Conservation (phyloP, 768 basidiomycete genomes). For the Boletellus sp. region DNA sequence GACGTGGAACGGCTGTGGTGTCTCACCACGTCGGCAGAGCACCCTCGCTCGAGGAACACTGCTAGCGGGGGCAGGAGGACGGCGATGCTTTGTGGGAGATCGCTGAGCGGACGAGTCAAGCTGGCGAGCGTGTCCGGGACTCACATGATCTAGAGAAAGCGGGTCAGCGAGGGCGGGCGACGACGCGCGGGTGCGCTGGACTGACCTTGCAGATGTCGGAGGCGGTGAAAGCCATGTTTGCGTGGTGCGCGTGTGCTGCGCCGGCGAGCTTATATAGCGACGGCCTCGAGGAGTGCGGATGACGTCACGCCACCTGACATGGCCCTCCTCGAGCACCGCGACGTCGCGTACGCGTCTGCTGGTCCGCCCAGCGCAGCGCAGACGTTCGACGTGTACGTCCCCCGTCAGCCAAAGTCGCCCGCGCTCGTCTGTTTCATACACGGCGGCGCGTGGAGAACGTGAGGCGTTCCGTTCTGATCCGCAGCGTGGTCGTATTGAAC, state of each 20-base stretch:
- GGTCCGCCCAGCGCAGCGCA: conserved; percentile 32
- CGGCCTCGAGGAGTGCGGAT: conserved; percentile 3
- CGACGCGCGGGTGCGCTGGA: conserved; percentile 1
- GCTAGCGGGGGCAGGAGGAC: conserved; percentile 79
- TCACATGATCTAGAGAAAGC: conserved; percentile 48
- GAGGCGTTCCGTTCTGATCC: conserved; percentile 26
- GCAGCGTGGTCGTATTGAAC: not conserved
- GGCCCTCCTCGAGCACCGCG: conserved; percentile 12
- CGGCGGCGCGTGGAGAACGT: conserved; percentile 84
- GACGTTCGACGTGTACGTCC: conserved; percentile 55
- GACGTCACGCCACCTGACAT: conserved; percentile 26
- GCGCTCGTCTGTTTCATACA: conserved; percentile 72
- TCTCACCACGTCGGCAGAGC: conserved; percentile 69
- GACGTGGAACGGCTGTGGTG: not conserved
- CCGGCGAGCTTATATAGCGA: conserved; percentile 17
- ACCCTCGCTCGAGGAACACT: conserved; percentile 87
- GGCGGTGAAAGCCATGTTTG: conserved; percentile 70
- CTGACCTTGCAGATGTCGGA: conserved; percentile 78
- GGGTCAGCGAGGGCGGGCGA: not conserved
- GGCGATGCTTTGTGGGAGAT: conserved; percentile 46
- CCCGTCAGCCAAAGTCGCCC: conserved; percentile 14
- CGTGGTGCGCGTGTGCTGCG: conserved; percentile 10
- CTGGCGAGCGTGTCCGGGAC: conserved; percentile 1
- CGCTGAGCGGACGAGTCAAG: conserved; percentile 10
- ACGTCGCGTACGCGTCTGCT: conserved; percentile 36